Evolutionary conservation across 768 basidiomycete genomes (phyloP).

Genomic region (Pleurotus ostreatus): DNA sequence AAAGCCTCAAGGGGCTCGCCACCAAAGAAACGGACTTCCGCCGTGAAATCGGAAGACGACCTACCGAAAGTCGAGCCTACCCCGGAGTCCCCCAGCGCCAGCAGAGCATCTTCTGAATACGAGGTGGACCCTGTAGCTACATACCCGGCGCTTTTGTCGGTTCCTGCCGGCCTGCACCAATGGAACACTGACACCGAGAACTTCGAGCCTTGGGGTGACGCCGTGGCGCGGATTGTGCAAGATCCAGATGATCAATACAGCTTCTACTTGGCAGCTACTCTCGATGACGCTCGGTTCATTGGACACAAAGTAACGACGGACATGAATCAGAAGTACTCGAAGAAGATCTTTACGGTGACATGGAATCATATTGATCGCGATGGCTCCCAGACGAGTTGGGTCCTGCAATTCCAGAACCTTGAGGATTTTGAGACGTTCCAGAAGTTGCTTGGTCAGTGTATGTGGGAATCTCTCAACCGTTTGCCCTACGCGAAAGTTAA

Average conservation of each 20-base stretch:
- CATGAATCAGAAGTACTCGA: conserved; percentile 70
- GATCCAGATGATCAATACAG: conserved; percentile 41
- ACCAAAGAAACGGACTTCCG: not conserved
- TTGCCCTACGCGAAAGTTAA: conserved; percentile 78
- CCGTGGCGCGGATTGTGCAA: conserved; percentile 50
- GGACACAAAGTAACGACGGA: conserved; percentile 61
- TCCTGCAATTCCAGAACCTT: conserved; percentile 60
- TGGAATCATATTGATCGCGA: conserved; percentile 76
- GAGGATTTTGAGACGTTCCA: conserved; percentile 61
- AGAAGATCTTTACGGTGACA: conserved; percentile 67
- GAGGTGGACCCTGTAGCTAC: conserved; percentile 1
- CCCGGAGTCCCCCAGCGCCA: not conserved
- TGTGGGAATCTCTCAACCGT: conserved; percentile 81
- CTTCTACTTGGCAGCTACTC: conserved; percentile 58
- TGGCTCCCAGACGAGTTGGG: conserved; percentile 70
- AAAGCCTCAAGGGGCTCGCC: not conserved
- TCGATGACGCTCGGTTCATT: conserved; percentile 44
- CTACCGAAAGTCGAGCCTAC: not conserved
- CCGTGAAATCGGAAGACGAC: not conserved
- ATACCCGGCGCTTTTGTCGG: conserved; percentile 25
- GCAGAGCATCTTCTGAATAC: not conserved
- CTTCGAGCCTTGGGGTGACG: conserved; percentile 47
- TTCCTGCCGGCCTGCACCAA: conserved; percentile 54
- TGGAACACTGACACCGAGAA: conserved; percentile 52
- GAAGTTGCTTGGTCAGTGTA: conserved; percentile 56